Percentiles rank a stretch among this genome's conserved stretches.
Conservation (phyloP, 2,329 filamentous ascomycete species). For the Aureobasidium zeae region DNA sequence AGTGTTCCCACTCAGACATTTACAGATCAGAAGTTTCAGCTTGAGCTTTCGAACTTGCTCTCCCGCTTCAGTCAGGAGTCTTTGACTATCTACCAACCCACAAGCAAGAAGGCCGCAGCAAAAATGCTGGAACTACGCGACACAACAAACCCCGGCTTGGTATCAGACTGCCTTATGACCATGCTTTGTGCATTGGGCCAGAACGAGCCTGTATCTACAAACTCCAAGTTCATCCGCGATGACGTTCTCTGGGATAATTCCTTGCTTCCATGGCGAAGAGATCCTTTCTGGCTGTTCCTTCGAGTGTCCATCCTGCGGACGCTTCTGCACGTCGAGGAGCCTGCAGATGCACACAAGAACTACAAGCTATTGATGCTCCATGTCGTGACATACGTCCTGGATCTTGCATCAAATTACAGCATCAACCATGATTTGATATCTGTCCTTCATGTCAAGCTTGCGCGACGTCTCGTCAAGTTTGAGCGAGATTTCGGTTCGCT, state of each 20-base stretch:
- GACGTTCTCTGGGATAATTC: slow-evolving; percentile 32
- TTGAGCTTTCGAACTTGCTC: slow-evolving; percentile 18
- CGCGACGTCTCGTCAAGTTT: slow-evolving; percentile 22
- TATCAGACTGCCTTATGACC: slow-evolving; percentile 52
- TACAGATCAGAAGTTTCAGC: slow-evolving; percentile 22
- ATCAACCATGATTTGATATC: slow-evolving; percentile 16
- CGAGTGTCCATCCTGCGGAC: slow-evolving; percentile 49
- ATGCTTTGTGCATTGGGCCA: slow-evolving; percentile 48
- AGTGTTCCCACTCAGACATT: slow-evolving; percentile 37
- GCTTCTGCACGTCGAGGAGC: slow-evolving; percentile 29
- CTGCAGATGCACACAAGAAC: neutral
- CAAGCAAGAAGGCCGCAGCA: slow-evolving; percentile 41
- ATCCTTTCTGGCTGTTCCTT: slow-evolving; percentile 53
- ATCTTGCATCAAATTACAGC: slow-evolving; percentile 26
- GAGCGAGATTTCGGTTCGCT: neutral
- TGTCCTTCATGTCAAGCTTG: slow-evolving; percentile 23
- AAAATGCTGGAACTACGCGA: slow-evolving; percentile 48
- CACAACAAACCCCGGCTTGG: slow-evolving; percentile 46
- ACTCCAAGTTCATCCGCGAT: slow-evolving; percentile 54
- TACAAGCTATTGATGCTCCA: slow-evolving; percentile 27
- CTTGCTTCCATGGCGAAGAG: slow-evolving; percentile 51
- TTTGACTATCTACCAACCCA: slow-evolving; percentile 19
- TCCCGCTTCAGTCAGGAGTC: slow-evolving; percentile 13
- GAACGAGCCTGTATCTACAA: slow-evolving; percentile 26
- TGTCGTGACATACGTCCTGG: slow-evolving; percentile 40